Conservation (phyloP, 1,139 yeast genomes). For the Sugiyamaella neomexicana region DNA sequence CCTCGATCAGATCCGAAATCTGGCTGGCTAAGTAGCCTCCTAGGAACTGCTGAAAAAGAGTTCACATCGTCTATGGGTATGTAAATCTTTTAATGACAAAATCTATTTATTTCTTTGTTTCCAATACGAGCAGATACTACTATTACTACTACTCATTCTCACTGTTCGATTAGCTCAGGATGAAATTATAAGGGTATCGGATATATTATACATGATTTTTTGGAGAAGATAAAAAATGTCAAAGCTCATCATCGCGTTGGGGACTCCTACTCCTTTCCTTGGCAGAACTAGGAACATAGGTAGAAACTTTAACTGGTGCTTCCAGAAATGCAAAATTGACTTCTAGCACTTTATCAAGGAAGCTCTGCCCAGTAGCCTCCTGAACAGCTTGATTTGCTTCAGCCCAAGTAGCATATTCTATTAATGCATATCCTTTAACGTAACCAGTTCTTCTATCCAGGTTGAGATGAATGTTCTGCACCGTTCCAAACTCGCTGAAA, state of each 20-base stretch:
- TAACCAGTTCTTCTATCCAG: conserved; percentile 49
- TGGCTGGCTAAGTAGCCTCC: conserved; percentile 16
- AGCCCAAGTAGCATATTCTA: conserved; percentile 40
- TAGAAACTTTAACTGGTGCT: conserved; percentile 1
- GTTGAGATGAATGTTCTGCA: conserved; percentile 45
- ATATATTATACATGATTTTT: neutral
- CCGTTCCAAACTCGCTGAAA: conserved; percentile 46
- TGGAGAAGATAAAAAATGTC: too few relatives aligned
- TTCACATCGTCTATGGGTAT: conserved; percentile 18
- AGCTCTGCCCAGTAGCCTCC: conserved; percentile 38
- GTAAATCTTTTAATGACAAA: conserved; percentile 7
- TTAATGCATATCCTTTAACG: conserved; percentile 47
- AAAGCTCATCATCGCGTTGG: neutral
- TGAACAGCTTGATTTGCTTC: conserved; percentile 43
- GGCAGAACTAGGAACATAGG: neutral
- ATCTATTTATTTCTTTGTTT: conserved; percentile 1
- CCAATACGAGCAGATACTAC: neutral
- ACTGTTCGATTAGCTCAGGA: too few relatives aligned
- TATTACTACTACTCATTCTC: too few relatives aligned
- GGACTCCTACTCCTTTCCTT: conserved; percentile 13
- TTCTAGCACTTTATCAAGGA: conserved; percentile 39
- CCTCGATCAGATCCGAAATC: neutral
- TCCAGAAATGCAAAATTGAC: conserved; percentile 44
- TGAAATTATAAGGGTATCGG: too few relatives aligned
- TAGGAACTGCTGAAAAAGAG: conserved; percentile 19